Evolutionary conservation across 371 early-diverging fungal genomes (phyloP).

Genomic region (Quaeritorhiza haematococci): DNA sequence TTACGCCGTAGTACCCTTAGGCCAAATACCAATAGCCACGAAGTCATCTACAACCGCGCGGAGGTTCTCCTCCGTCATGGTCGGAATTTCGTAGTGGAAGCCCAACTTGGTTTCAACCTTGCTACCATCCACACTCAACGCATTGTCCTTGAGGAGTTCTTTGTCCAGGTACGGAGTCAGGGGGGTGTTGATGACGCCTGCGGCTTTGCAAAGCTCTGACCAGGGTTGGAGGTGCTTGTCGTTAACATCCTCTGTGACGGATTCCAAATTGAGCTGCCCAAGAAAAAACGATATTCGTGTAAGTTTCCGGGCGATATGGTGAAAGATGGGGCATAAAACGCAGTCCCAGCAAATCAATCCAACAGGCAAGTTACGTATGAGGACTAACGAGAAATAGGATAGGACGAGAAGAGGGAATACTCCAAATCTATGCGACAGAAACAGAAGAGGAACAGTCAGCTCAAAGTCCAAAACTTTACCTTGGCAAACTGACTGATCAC

Average conservation of each 20-base stretch:
- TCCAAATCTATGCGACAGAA: constrained; percentile 9
- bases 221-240: constrained; percentile 75
- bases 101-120: constrained; percentile 64
- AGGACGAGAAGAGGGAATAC: constrained; percentile 11
- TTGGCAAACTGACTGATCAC: constrained; percentile 75
- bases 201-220: constrained; percentile 50
- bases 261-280: constrained; percentile 65
- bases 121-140: constrained; percentile 69
- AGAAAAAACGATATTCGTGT: neutral
- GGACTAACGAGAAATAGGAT: neutral
- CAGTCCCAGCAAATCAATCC: neutral
- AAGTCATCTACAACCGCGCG: constrained; percentile 67
- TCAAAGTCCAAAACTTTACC: constrained; percentile 36
- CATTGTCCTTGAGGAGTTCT: constrained; percentile 78
- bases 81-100: constrained; percentile 65
- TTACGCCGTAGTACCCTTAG: constrained; percentile 44
- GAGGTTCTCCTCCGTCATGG: constrained; percentile 58
- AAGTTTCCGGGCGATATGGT: neutral
- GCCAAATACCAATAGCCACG: constrained; percentile 61
- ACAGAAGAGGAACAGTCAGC: neutral
- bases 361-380: neutral
- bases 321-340: too few relatives aligned
- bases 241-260: constrained; percentile 84
- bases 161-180: constrained; percentile 91
- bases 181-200: constrained; percentile 73